Base-by-base conservation (phyloP, 2,329 filamentous ascomycete species). In the Cladophialophora immunda region DNA sequence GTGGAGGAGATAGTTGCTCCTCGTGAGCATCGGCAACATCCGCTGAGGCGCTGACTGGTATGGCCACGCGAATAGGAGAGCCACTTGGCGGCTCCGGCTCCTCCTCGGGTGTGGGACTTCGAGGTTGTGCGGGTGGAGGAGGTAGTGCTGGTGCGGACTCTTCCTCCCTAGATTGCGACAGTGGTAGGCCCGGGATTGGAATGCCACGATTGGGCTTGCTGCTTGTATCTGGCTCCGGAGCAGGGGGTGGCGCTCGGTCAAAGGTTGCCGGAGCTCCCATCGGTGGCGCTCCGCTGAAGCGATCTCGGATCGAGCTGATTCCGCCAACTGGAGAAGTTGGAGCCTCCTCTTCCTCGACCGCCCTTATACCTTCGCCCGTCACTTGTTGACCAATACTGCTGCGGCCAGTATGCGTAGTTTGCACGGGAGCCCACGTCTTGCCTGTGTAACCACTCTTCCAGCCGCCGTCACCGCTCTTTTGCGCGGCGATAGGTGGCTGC, bases 401-500 rank as follows among this genome's bases (percentile, higher is more conserved):
- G 64, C 89, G 89, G 19, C 90, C 90, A 62, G 89, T 94, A 64
- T 87, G 85, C 9, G 86, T 87, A 11, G 90, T 92, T 74, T 93
- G 88, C 32, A 97, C 93, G 2, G 93, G 82, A 29, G 88, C 93
- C 94, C 94, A 98, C 36, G 88, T 90, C 83, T 97, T 98, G 68
- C 94, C 94, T 57, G 84, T 83, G 77, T 97, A 97, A 19, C 92
- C 91, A 78, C 93, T 97, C 85, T 94, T 93, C 94, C 94, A 97
- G 67, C 92, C 89, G 65, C 81, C 82, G 36, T 84, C 85, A 68
- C 91, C 93, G 75, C 91, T 96, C 75, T 85, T 84, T 77, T 97
- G 93, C 58, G 85, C 83, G 58, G 83, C 77, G 34, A 93, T 81
- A 0, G 89, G 85, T n/a, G 85, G 75, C 2, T 79, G 70, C 27